phyloP scores from a whole-genome alignment of 1,139 yeast species.

The Yamadazyma membranifaciens region DNA sequence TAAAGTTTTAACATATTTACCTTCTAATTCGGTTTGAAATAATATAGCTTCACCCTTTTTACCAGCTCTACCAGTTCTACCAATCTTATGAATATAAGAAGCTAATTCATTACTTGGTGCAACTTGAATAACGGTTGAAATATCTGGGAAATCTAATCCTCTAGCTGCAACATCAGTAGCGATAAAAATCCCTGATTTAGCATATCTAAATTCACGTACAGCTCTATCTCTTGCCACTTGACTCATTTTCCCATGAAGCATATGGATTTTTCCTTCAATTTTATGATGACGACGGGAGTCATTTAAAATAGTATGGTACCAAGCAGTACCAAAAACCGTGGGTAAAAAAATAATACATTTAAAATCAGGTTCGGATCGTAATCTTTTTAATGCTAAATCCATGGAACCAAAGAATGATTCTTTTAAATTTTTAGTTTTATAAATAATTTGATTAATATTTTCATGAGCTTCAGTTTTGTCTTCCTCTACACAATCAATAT shows the following conservation, averaged over 20 bases:
- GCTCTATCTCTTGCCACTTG: conserved; percentile 63
- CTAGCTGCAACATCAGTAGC: conserved; percentile 96
- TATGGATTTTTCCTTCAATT: conserved; percentile 17
- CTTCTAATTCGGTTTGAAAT: conserved; percentile 47
- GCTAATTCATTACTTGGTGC: conserved; percentile 73
- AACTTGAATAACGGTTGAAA: conserved; percentile 76
- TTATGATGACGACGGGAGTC: conserved; percentile 9
- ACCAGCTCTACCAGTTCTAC: conserved; percentile 97
- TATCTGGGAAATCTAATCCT: conserved; percentile 91
- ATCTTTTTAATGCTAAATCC: conserved; percentile 29
- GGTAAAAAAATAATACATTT: conserved; percentile 85
- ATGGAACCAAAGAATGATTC: conserved; percentile 56
- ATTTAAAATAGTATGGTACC: conserved; percentile 20
- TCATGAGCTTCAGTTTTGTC: conserved; percentile 81
- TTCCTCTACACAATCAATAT: conserved; percentile 73
- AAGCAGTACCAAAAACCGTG: conserved; percentile 68
- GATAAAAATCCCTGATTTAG: conserved; percentile 57
- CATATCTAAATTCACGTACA: conserved; percentile 53
- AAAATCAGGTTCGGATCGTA: conserved; percentile 30
- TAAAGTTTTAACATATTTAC: conserved; percentile 45
- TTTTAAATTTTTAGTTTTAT: conserved; percentile 45
- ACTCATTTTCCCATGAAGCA: conserved; percentile 67
- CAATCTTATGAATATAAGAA: conserved; percentile 88
- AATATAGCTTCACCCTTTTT: conserved; percentile 65
- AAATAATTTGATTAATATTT: conserved; percentile 67